Evolutionary conservation across 148 eudicot species (phyloP).

Genomic region (Fallopia convolvulus): DNA sequence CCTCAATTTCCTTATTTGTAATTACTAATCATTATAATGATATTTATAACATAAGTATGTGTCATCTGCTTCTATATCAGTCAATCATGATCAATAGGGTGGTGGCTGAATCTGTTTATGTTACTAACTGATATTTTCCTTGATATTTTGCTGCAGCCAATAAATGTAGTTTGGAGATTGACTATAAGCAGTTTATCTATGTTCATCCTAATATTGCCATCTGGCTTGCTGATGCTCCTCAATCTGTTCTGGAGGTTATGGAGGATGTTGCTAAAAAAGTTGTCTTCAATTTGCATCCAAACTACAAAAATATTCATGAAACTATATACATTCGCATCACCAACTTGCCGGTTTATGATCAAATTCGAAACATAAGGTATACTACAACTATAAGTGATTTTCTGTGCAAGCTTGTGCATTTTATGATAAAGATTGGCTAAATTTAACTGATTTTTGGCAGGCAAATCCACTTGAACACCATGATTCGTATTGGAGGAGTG

Average conservation of each 20-base stretch:
- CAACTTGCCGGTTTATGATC: conserved; percentile 88
- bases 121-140: background rate
- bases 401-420: background rate
- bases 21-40: background rate
- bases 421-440: background rate
- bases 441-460: conserved; percentile 27
- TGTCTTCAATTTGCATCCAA: conserved; percentile 77
- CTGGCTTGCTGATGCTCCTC: conserved; percentile 99
- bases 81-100: background rate
- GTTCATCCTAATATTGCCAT: conserved; percentile 90
- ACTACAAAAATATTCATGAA: conserved; percentile 82
- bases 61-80: background rate
- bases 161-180: conserved; percentile 93
- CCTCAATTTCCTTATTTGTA: background rate
- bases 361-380: conserved; percentile 91
- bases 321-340: conserved; percentile 78
- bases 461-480: conserved; percentile 92
- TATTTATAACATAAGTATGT: background rate
- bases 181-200: conserved; percentile 80
- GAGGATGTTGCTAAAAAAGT: conserved; percentile 88
- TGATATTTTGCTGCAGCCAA: conserved; percentile 46
- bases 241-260: conserved; percentile 95
- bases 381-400: background rate
- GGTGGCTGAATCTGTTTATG: background rate
- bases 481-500: conserved; percentile 97